Evolutionary conservation across 805 yeast species (phyloP), one percentile per base, ranked within the genome.

Genomic region (Candida taoyuanica): DNA sequence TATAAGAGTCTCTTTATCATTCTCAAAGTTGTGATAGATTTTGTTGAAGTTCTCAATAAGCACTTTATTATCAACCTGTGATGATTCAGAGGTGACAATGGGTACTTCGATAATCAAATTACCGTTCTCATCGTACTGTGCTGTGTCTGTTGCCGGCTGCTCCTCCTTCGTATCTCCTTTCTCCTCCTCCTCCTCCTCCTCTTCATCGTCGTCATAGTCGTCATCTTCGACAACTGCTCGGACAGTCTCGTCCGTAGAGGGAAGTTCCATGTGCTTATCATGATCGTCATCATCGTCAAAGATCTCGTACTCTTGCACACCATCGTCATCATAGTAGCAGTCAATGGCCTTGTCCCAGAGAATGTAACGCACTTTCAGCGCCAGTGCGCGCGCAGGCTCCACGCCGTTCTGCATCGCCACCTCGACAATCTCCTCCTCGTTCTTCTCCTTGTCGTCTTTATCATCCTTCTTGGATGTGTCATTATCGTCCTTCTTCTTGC

Each of bases 11-110:
- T 85, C 94, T 40, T 55, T 62, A 57, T 85, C 95, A 53, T 77
- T 74, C 56, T 85, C 94, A 54, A 82, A 82, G 48, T 71, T 77
- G 53, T 84, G 93, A 52, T 84, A 84, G 4, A 83, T 74, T 48
- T 76, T 81, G 60, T 78, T 78, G 64, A 82, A 81, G 53, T 77
- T 82, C 42, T 70, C 74, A 40, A 83, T 75, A 5, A 66, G 46
- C 2, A 49, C 48, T 29, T 59, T 62, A 31, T 60, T 54, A 31
- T 66, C 64, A 23, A 64, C 42, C 38, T 55, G 61, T 14, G 55
- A 39, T 11, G 63, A 33, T 7, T 66, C 65, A 5, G 58, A 57
- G 39, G 57, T 55, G 2, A 65, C 60, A 24, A 67, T 59, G 42
- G 61, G 60, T 17, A 67, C 53, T 19, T 53, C 56, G 5, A 67